phyloP scores from a whole-genome alignment of 75 land plant species.

The Selaginella tamariscina region DNA sequence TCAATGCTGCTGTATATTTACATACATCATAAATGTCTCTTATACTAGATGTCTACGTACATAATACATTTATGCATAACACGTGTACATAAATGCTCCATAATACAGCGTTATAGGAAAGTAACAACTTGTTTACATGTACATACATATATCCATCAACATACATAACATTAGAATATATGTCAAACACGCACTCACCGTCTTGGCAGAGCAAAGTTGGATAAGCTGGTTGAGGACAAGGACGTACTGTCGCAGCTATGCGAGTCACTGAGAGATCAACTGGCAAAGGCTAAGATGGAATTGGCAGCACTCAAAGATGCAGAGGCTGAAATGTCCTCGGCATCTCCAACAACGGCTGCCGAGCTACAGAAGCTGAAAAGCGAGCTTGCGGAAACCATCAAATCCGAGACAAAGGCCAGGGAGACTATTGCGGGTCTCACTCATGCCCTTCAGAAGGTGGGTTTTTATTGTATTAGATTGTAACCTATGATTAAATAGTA shows the following conservation, averaged over 20 bases:
- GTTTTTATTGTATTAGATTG: no score
- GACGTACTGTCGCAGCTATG: background rate
- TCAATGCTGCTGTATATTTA: no score
- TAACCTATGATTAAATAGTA: no score
- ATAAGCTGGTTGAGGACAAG: background rate
- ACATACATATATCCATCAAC: no score
- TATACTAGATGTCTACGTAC: no score
- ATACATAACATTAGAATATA: no score
- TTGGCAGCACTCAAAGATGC: background rate
- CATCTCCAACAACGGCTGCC: background rate
- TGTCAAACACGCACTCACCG: no score
- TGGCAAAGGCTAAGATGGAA: conserved; percentile 4
- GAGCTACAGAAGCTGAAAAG: conserved; percentile 10
- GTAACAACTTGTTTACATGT: no score
- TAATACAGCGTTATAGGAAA: no score
- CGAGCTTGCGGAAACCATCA: background rate
- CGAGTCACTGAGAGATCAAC: background rate
- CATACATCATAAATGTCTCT: no score
- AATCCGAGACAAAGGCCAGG: conserved; percentile 1
- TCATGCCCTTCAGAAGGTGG: conserved; percentile 13
- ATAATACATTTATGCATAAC: no score
- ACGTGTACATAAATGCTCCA: no score
- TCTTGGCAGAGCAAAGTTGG: conserved; percentile 10
- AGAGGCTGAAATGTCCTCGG: background rate
- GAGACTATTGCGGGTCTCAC: conserved; percentile 12